Evolutionary conservation across 768 basidiomycete species (phyloP), one percentile per base, ranked within the genome.

Genomic region (Leccinellum albellum): DNA sequence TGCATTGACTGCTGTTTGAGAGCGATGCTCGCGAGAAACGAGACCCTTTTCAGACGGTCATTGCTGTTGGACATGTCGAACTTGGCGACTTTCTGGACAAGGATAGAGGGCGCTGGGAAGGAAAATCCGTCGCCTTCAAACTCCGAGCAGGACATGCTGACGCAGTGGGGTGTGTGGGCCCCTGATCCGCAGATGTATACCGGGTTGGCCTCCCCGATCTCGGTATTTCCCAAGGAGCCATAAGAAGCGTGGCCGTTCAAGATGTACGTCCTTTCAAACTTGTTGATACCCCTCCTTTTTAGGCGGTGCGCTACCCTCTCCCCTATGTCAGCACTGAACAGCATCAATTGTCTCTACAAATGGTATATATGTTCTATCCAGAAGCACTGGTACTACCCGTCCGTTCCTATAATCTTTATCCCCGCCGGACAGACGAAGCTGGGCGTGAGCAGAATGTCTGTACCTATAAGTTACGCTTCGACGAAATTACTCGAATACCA

Each of bases 1-100:
- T 69, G 64, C 57, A 64, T 69, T 13, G 66, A 69, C 28, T 63
- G 48, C 51, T 60, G 53, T 21, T 31, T 14, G n/a, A 65, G 59
- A 49, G 50, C 40, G 55, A 23, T 50, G 14, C 21, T 44, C 31
- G 8, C 24, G 6, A 60, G 28, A 23, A 52, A 57, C 40, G 64
- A 58, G 15, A 50, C 57, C 3, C 50, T 61, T 17, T 66, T 70
- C 21, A 61, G 48, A 37, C 52, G 56, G 28, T 33, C 61, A 9
- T 57, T 57, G 21, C 7, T 9, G 6, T 14, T 65, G 55, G 67
- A 68, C 26, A 56, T 54, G 40, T 21, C 63, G 17, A 50, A 14
- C 42, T 49, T 65, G 47, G 48, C 51, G 20, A 32, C 53, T 3
- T 21, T 50, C 7, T 60, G 63, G 68, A 35, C 6, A 3, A 61